A percentile compares a stretch with the other conserved stretches of the same genome.
Conservation (phyloP, 2,329 filamentous ascomycete genomes). For the Paracoccidioides lutzii region DNA sequence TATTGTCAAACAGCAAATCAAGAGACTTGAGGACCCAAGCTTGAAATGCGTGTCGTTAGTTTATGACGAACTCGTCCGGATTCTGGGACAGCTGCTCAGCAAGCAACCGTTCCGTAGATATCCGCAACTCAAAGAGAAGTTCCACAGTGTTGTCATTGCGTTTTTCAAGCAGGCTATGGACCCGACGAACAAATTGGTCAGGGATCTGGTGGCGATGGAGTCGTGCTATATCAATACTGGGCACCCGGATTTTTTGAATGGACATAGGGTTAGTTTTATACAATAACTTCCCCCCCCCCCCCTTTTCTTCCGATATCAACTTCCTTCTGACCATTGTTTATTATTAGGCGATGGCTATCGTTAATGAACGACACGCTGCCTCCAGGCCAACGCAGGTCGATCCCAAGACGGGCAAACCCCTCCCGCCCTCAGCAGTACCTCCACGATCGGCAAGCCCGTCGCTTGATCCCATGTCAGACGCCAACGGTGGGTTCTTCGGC, state of each 20-base stretch:
- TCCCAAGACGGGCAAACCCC: constrained; percentile 93
- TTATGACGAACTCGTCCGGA: constrained; percentile 93
- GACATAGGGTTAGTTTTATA: constrained; percentile 55
- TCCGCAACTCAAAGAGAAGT: constrained; percentile 90
- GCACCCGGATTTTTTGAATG: constrained; percentile 94
- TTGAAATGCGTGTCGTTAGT: constrained; percentile 95
- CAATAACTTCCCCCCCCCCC: neutral
- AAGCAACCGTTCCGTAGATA: constrained; percentile 89
- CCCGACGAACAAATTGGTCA: constrained; percentile 92
- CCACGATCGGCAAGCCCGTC: constrained; percentile 65
- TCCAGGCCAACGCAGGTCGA: constrained; percentile 86
- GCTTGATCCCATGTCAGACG: constrained; percentile 43
- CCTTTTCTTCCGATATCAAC: neutral
- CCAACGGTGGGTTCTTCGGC: constrained; percentile 80
- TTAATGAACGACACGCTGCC: constrained; percentile 79
- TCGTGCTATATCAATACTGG: constrained; percentile 96
- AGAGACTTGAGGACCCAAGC: constrained; percentile 87
- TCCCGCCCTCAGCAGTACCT: constrained; percentile 53
- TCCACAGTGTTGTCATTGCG: constrained; percentile 77
- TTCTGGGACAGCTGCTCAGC: constrained; percentile 74
- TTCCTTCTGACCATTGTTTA: neutral
- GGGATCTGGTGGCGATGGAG: constrained; percentile 89
- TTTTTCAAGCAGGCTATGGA: constrained; percentile 99
- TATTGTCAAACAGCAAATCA: constrained; percentile 98
- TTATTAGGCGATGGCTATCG: constrained; percentile 77